Conservation (phyloP, 208 protist species). For the Trypanosoma caninum region DNA sequence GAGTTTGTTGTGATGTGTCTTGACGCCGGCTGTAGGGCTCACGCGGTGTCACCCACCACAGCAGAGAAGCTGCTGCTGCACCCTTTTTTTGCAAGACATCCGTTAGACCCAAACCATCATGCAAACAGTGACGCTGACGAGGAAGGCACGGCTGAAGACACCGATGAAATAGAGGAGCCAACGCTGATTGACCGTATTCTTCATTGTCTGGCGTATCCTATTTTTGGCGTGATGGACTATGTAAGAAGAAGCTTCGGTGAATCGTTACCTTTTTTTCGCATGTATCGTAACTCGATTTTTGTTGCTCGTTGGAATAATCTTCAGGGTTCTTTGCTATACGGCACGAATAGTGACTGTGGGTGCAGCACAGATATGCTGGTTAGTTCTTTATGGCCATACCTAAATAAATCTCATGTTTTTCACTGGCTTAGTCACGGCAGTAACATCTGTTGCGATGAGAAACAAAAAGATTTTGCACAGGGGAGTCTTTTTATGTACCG, state of each 20-base stretch:
- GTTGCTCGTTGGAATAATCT: conserved; percentile 30
- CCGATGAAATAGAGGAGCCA: conserved; percentile 14
- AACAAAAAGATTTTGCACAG: neutral
- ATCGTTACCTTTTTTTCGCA: conserved; percentile 34
- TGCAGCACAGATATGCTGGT: neutral
- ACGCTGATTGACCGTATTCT: conserved; percentile 33
- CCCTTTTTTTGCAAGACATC: conserved; percentile 24
- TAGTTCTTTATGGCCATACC: conserved; percentile 33
- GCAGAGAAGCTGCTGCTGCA: conserved; percentile 25
- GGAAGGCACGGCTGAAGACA: neutral
- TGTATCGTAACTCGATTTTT: conserved; percentile 70
- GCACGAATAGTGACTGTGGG: neutral
- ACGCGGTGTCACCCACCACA: neutral
- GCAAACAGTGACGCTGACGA: conserved; percentile 10
- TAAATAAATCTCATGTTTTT: conserved; percentile 19
- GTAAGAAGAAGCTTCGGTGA: conserved; percentile 36
- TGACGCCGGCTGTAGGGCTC: neutral
- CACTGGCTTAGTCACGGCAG: conserved; percentile 9
- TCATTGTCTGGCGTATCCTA: conserved; percentile 56
- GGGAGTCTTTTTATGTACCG: too few relatives aligned
- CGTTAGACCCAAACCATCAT: neutral
- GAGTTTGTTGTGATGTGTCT: conserved; percentile 28
- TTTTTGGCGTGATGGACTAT: conserved; percentile 30
- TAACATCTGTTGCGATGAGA: neutral
- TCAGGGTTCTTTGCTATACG: neutral